Base-by-base conservation (phyloP, 805 yeast species). In the Starmerella apicola region DNA sequence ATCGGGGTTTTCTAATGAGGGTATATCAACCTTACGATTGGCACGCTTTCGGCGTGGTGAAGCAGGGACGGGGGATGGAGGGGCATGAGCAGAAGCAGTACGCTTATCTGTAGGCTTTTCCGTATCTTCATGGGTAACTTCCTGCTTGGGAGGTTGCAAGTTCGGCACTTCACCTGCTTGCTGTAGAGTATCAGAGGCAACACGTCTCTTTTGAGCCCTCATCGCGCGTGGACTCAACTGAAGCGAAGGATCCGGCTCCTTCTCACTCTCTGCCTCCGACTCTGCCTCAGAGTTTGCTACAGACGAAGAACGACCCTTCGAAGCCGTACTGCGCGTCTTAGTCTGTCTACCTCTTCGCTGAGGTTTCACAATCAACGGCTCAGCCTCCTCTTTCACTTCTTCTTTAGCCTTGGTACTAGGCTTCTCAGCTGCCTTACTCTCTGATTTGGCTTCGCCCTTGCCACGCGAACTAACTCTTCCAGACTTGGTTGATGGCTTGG, bases 21-120 rank as follows among this genome's bases (percentile, higher is more conserved):
- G 39, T 5, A 36, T 30, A 29, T 41, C 45, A 12, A 42, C 45
- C 31, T 42, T 41, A 25, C 48, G 45, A n/a, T 29, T 34, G 2
- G 32, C 41, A 19, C 36, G 38, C 8, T 40, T 40, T 3, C 48
- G 34, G 6, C 45, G 37, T 9, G 48, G 48, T 7, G 43, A 34
- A 12, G 3, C 19, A 4, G 44, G 39, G 13, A 42, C 21, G 13
- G 23, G 13, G 12, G 26, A 12, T 23, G 26, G 12, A 12, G 26
- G 26, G 26, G n/a, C n/a, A 23, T 23, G 26, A 7, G 26, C 12
- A 7, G 7, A 7, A 12, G 26, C 26, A 23, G 7, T 23, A 23
- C 12, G 26, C 26, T 23, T 23, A 8, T 7, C 26, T 12, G 26
- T 23, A 12, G 26, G 26, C 26, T 23, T 23, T 12, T 23, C 26